These are phyloP conservation scores for Lobosporangium transversale DNA, from an alignment of 192 early-diverging fungal genomes.

Conservation along the genomic window DNA sequence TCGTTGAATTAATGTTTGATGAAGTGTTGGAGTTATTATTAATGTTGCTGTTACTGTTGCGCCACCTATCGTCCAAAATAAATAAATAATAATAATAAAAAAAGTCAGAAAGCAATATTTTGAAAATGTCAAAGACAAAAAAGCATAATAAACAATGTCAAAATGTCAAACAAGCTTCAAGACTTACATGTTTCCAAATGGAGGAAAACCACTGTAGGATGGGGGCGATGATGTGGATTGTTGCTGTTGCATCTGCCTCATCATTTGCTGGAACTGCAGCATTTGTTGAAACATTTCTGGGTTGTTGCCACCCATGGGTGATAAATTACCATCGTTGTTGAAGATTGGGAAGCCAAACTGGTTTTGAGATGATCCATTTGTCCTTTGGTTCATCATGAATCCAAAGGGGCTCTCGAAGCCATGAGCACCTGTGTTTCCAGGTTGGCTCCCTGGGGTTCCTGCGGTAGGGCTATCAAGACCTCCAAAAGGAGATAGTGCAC, in stretches of 20 bases:
- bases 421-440: slow-evolving; percentile 7
- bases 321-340: slow-evolving; percentile 5
- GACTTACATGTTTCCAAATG: slow-evolving; percentile 37
- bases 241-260: slow-evolving; percentile 50
- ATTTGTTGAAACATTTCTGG: slow-evolving; percentile 54
- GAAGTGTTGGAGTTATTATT: not conserved
- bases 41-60: too few relatives aligned
- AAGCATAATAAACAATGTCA: too few relatives aligned
- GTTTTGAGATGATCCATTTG: slow-evolving; percentile 9
- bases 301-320: slow-evolving; percentile 35
- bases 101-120: not conserved
- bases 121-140: too few relatives aligned
- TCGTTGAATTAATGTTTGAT: not conserved
- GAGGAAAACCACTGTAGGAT: not conserved
- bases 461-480: slow-evolving; percentile 5
- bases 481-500: slow-evolving; percentile 50
- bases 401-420: slow-evolving; percentile 18
- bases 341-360: slow-evolving; percentile 36
- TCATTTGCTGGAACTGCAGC: slow-evolving; percentile 53
- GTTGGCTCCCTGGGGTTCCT: not conserved
- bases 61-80: slow-evolving; percentile 6
- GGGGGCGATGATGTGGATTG: not conserved
- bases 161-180: too few relatives aligned
- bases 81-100: not conserved
- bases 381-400: slow-evolving; percentile 27